Evolutionary conservation across 345 rosid species (phyloP).

Genomic region (Linum usitatissimum): DNA sequence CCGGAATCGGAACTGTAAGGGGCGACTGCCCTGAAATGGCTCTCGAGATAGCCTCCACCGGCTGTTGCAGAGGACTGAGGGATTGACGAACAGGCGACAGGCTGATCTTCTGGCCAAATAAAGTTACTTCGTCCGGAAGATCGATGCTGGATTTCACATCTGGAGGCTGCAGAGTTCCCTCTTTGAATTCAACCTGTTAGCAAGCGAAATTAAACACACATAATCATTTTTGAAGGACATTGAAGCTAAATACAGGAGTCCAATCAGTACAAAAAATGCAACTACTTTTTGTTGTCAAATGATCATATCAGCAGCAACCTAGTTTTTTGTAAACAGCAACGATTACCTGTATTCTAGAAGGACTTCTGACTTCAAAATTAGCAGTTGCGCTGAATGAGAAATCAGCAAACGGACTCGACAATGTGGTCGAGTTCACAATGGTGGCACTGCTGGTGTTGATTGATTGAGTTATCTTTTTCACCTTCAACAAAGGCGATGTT

Average conservation of each 20-base stretch:
- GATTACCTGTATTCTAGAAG: conserved; percentile 75
- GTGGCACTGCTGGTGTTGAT: conserved; percentile 43
- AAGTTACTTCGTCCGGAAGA: conserved; percentile 50
- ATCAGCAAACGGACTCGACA: conserved; percentile 72
- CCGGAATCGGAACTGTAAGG: conserved; percentile 75
- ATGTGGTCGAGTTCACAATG: conserved; percentile 53
- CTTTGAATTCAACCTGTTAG: conserved; percentile 74
- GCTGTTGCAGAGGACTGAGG: conserved; percentile 62
- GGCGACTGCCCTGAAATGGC: conserved; percentile 74
- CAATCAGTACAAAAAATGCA: not conserved
- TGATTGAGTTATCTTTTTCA: conserved; percentile 53
- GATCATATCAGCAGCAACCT: not conserved
- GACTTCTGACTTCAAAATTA: conserved; percentile 62
- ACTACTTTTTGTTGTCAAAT: not conserved
- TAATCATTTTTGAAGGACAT: no score
- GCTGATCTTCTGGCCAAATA: conserved; percentile 72
- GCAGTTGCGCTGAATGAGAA: conserved; percentile 84
- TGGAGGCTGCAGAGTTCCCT: conserved; percentile 72
- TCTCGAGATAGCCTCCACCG: conserved; percentile 54
- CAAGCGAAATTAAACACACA: no score
- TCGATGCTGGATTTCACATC: conserved; percentile 64
- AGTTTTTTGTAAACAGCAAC: not conserved
- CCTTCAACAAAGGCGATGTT: conserved; percentile 59
- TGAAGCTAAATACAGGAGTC: no score
- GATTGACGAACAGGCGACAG: conserved; percentile 63